Evolutionary conservation across 2,329 filamentous ascomycete species (phyloP).

Genomic region (Scedosporium aurantiacum): DNA sequence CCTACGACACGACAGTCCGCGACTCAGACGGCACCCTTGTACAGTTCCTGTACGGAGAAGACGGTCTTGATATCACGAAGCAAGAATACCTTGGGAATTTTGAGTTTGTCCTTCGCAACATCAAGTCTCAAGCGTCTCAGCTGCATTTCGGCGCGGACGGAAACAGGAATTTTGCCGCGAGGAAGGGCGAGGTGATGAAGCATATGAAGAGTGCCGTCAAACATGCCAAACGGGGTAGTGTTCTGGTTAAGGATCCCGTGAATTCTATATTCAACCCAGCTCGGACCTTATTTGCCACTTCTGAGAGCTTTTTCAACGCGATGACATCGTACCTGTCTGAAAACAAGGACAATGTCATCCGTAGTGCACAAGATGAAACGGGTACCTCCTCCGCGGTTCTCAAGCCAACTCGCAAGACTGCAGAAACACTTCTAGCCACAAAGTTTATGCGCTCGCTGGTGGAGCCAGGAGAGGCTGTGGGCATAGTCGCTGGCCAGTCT

Average conservation of each 20-base stretch:
- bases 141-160: constrained; percentile 53
- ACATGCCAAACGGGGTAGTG: constrained; percentile 46
- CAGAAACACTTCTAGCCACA: constrained; percentile 74
- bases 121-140: constrained; percentile 66
- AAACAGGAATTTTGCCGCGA: constrained; percentile 33
- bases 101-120: constrained; percentile 79
- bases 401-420: constrained; percentile 54
- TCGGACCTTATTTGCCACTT: constrained; percentile 73
- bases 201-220: constrained; percentile 77
- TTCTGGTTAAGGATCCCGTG: constrained; percentile 59
- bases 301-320: constrained; percentile 68
- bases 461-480: constrained; percentile 91
- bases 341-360: constrained; percentile 55
- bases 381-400: constrained; percentile 13
- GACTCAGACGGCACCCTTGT: constrained; percentile 89
- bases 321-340: constrained; percentile 68
- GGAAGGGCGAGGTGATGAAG: constrained; percentile 53
- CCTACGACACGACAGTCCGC: constrained; percentile 88
- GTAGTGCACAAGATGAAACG: constrained; percentile 28
- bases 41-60: constrained; percentile 94
- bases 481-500: constrained; percentile 92
- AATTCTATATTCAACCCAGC: constrained; percentile 63
- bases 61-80: constrained; percentile 88
- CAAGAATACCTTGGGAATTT: constrained; percentile 87
- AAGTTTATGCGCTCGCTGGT: constrained; percentile 90